Evolutionary conservation across 345 rosid genomes (phyloP).

Genomic region (Corchorus capsularis): DNA sequence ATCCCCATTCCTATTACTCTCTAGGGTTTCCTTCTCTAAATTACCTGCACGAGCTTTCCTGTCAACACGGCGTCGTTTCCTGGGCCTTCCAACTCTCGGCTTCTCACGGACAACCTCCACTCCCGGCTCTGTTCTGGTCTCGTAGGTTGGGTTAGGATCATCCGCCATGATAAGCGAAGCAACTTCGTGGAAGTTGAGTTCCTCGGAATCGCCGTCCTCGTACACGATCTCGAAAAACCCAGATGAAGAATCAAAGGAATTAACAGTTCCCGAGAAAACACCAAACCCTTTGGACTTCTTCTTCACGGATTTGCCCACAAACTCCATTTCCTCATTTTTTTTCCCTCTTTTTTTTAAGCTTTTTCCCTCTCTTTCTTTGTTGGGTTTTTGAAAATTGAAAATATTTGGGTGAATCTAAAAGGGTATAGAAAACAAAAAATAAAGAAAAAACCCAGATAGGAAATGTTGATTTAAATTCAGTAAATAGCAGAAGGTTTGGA

Average conservation of each 20-base stretch:
- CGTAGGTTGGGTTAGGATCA: conserved; percentile 16
- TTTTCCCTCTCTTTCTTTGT: conserved; percentile 3
- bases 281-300: conserved; percentile 56
- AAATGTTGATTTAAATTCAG: conserved; percentile 7
- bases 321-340: conserved; percentile 47
- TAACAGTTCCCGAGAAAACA: conserved; percentile 47
- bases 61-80: conserved; percentile 53
- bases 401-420: not conserved
- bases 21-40: conserved; percentile 30
- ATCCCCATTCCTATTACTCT: conserved; percentile 27
- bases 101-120: conserved; percentile 29
- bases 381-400: not conserved
- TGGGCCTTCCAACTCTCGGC: conserved; percentile 46
- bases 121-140: conserved; percentile 15
- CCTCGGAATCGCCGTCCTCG: conserved; percentile 68
- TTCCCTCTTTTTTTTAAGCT: not conserved
- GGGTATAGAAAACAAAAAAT: not conserved
- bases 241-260: conserved; percentile 57
- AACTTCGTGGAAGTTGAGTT: conserved; percentile 49
- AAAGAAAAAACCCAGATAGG: not conserved
- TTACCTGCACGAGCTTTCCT: conserved; percentile 31
- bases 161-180: conserved; percentile 36
- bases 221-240: conserved; percentile 62
- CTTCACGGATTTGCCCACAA: conserved; percentile 61
- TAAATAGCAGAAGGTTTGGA: conserved; percentile 16